A percentile compares a stretch with the other conserved stretches of the same genome.
These are phyloP conservation scores for Cladosporium sp. DNA, from an alignment of 2,329 filamentous ascomycete species.

Conservation along the genomic window DNA sequence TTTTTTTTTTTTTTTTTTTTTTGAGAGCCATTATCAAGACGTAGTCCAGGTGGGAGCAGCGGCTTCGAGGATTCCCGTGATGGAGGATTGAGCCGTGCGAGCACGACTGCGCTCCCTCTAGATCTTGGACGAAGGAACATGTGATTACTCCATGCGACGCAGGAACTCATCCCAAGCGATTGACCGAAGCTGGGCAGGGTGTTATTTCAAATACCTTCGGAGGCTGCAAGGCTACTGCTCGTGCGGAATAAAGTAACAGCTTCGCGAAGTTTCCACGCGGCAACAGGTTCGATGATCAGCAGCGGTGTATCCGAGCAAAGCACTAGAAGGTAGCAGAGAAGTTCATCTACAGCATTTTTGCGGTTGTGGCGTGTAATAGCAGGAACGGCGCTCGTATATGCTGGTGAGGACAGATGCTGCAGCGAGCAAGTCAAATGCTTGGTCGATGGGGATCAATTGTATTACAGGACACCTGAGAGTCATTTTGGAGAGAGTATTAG, in stretches of 20 bases:
- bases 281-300: not conserved
- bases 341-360: not conserved
- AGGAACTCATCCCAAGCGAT: not conserved
- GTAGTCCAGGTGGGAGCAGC: not conserved
- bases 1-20: too few relatives aligned
- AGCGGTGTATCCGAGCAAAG: not conserved
- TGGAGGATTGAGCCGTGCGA: not conserved
- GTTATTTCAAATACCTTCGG: not conserved
- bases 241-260: not conserved
- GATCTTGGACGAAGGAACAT: too few relatives aligned
- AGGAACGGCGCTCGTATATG: not conserved
- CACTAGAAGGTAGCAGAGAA: not conserved
- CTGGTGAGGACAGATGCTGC: not conserved
- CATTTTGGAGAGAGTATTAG: not conserved
- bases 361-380: not conserved
- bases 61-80: not conserved
- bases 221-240: not conserved
- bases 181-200: not conserved
- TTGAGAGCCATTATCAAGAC: not conserved
- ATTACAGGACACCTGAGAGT: not conserved
- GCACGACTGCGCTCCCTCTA: not conserved
- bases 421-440: not conserved
- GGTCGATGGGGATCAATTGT: not conserved
- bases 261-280: too few relatives aligned
- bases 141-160: not conserved